Percentiles rank a stretch among this genome's conserved stretches.
Conservation (phyloP, 805 yeast species). For the Sugiyamaella valdiviana region DNA sequence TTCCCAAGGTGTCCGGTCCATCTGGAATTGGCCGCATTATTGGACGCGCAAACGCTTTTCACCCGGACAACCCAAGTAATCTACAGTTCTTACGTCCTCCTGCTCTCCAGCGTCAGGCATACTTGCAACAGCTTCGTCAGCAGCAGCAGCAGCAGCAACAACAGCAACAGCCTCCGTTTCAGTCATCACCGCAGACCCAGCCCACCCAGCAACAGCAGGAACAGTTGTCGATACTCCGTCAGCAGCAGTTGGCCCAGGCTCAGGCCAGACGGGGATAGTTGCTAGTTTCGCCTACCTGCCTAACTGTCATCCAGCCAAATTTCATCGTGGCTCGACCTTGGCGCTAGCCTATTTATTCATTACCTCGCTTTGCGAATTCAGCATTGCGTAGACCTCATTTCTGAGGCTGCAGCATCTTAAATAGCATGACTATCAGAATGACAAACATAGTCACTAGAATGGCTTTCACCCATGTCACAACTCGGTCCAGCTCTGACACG, state of each 20-base stretch:
- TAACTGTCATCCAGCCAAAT: too few species aligned
- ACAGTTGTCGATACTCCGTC: conserved; percentile 1
- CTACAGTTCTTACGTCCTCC: conserved; percentile 30
- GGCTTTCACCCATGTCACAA: conserved; percentile 1
- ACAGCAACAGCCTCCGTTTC: conserved; percentile 11
- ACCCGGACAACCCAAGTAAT: conserved; percentile 65
- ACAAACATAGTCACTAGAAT: neutral
- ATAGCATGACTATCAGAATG: neutral
- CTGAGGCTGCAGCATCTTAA: neutral
- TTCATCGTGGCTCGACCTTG: neutral
- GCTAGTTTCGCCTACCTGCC: too few species aligned
- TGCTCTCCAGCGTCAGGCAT: conserved; percentile 27
- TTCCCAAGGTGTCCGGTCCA: conserved; percentile 41
- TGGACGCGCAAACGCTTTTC: conserved; percentile 72
- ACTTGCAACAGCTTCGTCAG: conserved; percentile 10
- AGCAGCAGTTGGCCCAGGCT: neutral
- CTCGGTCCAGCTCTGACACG: neutral
- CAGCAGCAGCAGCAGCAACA: conserved; percentile 15
- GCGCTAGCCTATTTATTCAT: neutral
- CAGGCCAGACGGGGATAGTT: neutral
- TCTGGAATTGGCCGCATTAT: conserved; percentile 69
- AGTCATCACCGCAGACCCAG: conserved; percentile 17
- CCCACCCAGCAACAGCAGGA: conserved; percentile 14
- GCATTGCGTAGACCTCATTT: neutral
- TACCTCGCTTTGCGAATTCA: neutral